These are phyloP conservation scores for Protomyces inouyei DNA, from an alignment of 1,139 yeast genomes.

Conservation along the genomic window DNA sequence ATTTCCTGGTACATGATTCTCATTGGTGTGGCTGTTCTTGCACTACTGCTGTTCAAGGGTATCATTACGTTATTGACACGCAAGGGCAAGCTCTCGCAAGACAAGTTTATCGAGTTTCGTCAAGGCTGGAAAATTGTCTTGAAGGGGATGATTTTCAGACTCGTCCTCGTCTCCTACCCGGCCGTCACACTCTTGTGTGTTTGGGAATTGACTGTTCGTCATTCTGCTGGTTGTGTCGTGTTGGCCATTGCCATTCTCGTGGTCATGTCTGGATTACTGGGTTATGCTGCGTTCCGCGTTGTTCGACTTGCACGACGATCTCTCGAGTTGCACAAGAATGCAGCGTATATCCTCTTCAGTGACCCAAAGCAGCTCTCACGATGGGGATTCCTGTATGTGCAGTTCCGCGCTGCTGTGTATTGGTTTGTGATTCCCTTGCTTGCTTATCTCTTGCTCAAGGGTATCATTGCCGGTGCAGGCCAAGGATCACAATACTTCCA, in stretches of 20 bases:
- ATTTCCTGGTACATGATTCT: slow-evolving; percentile 77
- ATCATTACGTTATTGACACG: slow-evolving; percentile 64
- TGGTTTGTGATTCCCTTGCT: slow-evolving; percentile 70
- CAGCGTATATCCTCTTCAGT: slow-evolving; percentile 86
- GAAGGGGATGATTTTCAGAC: slow-evolving; percentile 83
- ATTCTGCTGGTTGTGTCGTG: slow-evolving; percentile 76
- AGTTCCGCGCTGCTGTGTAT: slow-evolving; percentile 80
- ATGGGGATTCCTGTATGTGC: slow-evolving; percentile 89
- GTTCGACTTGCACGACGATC: slow-evolving; percentile 68
- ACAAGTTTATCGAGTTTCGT: slow-evolving; percentile 64
- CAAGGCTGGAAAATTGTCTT: slow-evolving; percentile 72
- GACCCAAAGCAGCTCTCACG: slow-evolving; percentile 74
- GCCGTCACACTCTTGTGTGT: slow-evolving; percentile 75
- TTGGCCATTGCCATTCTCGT: slow-evolving; percentile 67
- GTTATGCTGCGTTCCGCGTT: slow-evolving; percentile 71
- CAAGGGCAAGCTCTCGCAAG: slow-evolving; percentile 50
- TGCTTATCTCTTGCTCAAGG: slow-evolving; percentile 62
- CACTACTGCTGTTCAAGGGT: slow-evolving; percentile 57
- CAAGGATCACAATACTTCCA: slow-evolving; percentile 77
- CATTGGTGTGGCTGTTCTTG: slow-evolving; percentile 58
- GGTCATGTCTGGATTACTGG: slow-evolving; percentile 54
- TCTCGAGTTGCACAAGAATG: slow-evolving; percentile 68
- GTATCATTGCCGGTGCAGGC: slow-evolving; percentile 79
- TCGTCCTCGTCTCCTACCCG: slow-evolving; percentile 49
- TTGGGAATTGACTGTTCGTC: slow-evolving; percentile 82